These are phyloP conservation scores for Brassica rapa DNA, from an alignment of 345 rosid genomes.

Conservation along the genomic window DNA sequence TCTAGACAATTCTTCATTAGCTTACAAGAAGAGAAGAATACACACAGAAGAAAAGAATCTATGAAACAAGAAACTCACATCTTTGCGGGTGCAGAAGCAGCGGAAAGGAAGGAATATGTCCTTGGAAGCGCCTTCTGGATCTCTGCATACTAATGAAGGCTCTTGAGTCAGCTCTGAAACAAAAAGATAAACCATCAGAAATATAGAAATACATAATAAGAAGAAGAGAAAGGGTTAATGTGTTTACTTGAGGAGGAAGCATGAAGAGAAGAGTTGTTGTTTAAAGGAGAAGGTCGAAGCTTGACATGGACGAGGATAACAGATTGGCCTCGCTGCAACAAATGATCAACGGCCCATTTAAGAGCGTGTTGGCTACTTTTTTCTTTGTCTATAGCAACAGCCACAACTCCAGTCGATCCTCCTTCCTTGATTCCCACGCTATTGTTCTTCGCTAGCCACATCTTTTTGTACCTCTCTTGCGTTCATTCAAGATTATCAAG, in stretches of 20 bases:
- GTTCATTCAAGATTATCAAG: constrained; percentile 14
- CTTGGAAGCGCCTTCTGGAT: constrained; percentile 58
- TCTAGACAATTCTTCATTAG: constrained; percentile 43
- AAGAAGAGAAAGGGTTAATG: constrained; percentile 6
- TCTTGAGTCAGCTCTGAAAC: constrained; percentile 56
- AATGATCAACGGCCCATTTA: constrained; percentile 81
- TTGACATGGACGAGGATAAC: constrained; percentile 77
- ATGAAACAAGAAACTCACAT: constrained; percentile 49
- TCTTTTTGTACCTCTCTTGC: neutral
- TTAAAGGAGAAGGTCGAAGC: constrained; percentile 42
- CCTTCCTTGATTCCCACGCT: constrained; percentile 41
- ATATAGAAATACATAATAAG: neutral
- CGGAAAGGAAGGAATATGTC: constrained; percentile 92
- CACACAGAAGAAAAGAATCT: neutral
- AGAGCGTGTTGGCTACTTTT: constrained; percentile 82
- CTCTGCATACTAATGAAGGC: constrained; percentile 45
- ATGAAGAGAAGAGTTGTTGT: constrained; percentile 25
- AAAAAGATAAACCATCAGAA: constrained; percentile 7
- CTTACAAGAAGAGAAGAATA: neutral
- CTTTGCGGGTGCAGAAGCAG: constrained; percentile 87
- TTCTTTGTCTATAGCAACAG: constrained; percentile 90
- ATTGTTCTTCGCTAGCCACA: constrained; percentile 35
- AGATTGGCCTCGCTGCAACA: constrained; percentile 61
- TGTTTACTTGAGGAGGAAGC: constrained; percentile 44
- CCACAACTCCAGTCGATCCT: constrained; percentile 55